Conservation (phyloP, 2,329 filamentous ascomycete genomes). For the Fusarium albidum region DNA sequence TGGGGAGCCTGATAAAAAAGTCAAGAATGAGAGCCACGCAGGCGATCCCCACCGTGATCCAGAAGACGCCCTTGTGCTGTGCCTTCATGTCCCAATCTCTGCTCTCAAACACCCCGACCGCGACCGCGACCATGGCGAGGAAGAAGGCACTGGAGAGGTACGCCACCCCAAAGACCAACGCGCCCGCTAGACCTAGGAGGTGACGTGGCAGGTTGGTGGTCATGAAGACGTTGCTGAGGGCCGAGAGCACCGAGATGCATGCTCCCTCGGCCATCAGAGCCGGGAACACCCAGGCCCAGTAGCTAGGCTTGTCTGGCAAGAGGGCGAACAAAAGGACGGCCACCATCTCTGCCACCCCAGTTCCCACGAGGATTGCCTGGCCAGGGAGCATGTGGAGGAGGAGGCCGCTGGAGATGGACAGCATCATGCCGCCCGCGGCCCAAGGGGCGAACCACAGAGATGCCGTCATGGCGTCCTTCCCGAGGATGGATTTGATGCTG, state of each 20-base stretch:
- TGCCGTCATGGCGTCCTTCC: constrained; percentile 58
- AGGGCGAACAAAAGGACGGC: constrained; percentile 63
- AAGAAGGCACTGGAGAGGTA: constrained; percentile 70
- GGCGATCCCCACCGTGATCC: constrained; percentile 65
- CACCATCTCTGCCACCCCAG: constrained; percentile 59
- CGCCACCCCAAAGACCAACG: constrained; percentile 67
- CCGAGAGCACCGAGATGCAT: constrained; percentile 72
- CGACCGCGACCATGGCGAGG: constrained; percentile 68
- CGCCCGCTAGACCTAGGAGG: constrained; percentile 70
- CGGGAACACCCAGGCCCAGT: constrained; percentile 72
- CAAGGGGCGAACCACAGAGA: constrained; percentile 67
- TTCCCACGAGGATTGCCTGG: constrained; percentile 59
- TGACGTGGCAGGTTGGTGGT: constrained; percentile 67
- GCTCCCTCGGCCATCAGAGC: constrained; percentile 66
- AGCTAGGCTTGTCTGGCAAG: constrained; percentile 59
- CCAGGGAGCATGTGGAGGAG: constrained; percentile 64
- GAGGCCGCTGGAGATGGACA: constrained; percentile 60
- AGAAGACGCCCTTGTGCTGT: constrained; percentile 69
- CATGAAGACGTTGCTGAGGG: constrained; percentile 71
- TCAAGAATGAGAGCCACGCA: constrained; percentile 55
- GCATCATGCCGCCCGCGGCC: constrained; percentile 64
- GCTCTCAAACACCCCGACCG: constrained; percentile 49
- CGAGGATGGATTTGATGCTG: constrained; percentile 61
- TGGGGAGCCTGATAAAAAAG: constrained; percentile 37
- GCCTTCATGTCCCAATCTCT: constrained; percentile 49